Base-by-base conservation (phyloP, 495 filamentous ascomycete species). In the Aspergillus avenaceus region DNA sequence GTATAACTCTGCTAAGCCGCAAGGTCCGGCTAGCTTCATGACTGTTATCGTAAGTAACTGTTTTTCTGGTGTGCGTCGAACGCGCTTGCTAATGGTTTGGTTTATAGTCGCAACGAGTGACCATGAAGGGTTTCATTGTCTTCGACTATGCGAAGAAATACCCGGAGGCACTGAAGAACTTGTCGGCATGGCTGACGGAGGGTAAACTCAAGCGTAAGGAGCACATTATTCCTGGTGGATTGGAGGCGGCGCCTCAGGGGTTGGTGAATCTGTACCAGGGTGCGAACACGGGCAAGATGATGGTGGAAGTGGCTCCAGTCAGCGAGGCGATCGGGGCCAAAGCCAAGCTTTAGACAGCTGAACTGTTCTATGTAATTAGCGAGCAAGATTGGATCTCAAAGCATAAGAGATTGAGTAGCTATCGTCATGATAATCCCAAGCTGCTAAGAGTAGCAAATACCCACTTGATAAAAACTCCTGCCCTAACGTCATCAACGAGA, bases 121-220 rank as follows among this genome's bases (percentile, higher is more conserved):
- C 66, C 0, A 74, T 82, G 69, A 72, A 80, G 62, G 79, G 79
- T 1, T 81, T 80, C 55, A 78, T 82, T 46, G 75, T 80, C 27
- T 73, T 76, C 41, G 79, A 82, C 54, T 80, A 72, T 48, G 63
- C 59, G 3, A 62, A 72, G 45, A 59, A 77, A 55, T 80, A 70
- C 54, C 49, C 66, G 1, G 49, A 58, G 25, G 79, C 78, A 5
- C 54, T 67, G 54, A 61, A 72, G 54, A 67, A 80, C 41, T 61
- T 82, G 47, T 66, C 61, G 8, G 58, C 69, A 26, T 79, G 75
- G 78, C 47, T 82, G 46, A 49, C 64, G 7, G 68, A 80, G 59
- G 79, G 79, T n/a, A 79, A 76, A 54, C 60, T 82, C 49, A 72
- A 77, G 66, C 68, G 76, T 29, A 80, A 79, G 58, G 77, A 81